phyloP scores from a whole-genome alignment of 345 rosid genomes.

The Ceriops zippeliana region DNA sequence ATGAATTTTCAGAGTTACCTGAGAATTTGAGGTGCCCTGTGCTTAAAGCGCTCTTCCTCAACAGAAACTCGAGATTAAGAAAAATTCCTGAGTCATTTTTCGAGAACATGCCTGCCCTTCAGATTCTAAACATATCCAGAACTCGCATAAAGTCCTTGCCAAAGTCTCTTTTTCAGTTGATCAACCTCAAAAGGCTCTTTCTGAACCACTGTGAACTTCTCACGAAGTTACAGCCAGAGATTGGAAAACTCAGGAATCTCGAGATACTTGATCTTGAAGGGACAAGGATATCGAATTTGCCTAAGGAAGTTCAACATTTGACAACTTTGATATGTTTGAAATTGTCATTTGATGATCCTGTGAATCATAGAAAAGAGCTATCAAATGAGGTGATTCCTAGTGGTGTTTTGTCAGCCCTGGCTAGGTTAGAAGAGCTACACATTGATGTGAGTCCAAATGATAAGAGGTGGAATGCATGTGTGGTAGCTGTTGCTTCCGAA shows the following conservation, averaged over 20 bases:
- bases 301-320: conserved; percentile 1
- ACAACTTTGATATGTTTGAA: conserved; percentile 11
- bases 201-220: conserved; percentile 18
- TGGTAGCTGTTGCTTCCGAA: conserved; percentile 13
- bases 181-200: conserved; percentile 18
- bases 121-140: conserved; percentile 23
- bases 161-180: conserved; percentile 16
- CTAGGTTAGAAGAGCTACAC: conserved; percentile 7
- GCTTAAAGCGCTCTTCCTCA: conserved; percentile 8
- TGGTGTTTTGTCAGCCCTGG: neutral
- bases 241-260: conserved; percentile 21
- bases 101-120: conserved; percentile 15
- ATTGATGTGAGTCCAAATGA: conserved; percentile 15
- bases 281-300: conserved; percentile 14
- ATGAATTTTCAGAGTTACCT: conserved; percentile 15
- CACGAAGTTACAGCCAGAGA: conserved; percentile 16
- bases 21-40: conserved; percentile 9
- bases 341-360: conserved; percentile 15
- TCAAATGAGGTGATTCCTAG: neutral
- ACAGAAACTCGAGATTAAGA: conserved; percentile 19
- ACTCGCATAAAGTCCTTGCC: conserved; percentile 34
- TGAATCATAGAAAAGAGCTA: neutral
- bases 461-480: conserved; percentile 16
- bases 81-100: conserved; percentile 20
- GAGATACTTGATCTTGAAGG: conserved; percentile 31